Conservation (phyloP, 345 rosid genomes). For the Citrus glauca region DNA sequence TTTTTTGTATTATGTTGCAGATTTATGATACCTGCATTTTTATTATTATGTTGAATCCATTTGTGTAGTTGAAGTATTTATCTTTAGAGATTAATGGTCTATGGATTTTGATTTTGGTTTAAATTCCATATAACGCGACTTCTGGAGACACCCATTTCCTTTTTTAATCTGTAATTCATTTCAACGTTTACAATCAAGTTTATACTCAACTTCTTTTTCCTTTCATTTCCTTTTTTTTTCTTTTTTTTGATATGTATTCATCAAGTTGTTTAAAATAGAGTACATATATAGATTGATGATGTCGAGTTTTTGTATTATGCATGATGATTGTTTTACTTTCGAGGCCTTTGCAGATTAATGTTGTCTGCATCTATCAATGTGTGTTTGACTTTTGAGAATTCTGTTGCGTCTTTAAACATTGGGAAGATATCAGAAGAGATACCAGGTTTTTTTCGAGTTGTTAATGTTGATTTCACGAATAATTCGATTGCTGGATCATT, state of each 20-base stretch:
- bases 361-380: conserved; percentile 53
- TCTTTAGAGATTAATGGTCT: background rate
- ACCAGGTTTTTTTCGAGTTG: conserved; percentile 26
- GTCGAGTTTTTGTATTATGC: background rate
- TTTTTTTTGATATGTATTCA: background rate
- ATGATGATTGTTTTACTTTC: conserved; percentile 2
- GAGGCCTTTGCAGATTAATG: conserved; percentile 57
- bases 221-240: no score
- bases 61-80: no score
- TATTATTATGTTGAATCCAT: background rate
- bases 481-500: conserved; percentile 59
- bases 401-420: conserved; percentile 40
- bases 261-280: background rate
- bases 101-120: conserved; percentile 3
- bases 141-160: background rate
- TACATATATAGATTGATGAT: background rate
- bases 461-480: conserved; percentile 34
- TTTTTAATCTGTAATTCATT: background rate
- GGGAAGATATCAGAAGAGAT: conserved; percentile 35
- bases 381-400: conserved; percentile 57
- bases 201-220: background rate
- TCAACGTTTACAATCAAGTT: background rate
- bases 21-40: conserved; percentile 16
- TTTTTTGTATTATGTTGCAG: conserved; percentile 9
- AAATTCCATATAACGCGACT: background rate